Conservation (phyloP, 2,329 filamentous ascomycete genomes). For the Parastagonospora nodorum region DNA sequence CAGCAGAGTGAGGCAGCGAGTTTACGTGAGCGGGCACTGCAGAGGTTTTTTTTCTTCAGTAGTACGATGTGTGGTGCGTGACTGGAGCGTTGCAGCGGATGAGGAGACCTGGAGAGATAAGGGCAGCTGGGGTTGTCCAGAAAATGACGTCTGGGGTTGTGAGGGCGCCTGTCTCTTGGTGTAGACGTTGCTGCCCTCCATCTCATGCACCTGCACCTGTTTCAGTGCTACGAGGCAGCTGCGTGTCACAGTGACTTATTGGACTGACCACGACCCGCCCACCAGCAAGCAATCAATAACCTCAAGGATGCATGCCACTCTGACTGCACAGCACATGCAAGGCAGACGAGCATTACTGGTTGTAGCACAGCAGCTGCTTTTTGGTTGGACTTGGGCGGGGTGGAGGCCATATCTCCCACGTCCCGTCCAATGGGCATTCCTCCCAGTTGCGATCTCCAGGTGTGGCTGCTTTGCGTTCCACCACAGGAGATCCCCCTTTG, state of each 20-base stretch:
- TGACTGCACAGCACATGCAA: neutral
- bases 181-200: slow-evolving; percentile 2
- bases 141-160: too few species aligned
- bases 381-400: slow-evolving; percentile 8
- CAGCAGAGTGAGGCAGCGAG: neutral
- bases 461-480: slow-evolving; percentile 20
- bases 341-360: slow-evolving; percentile 1
- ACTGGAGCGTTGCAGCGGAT: too few species aligned
- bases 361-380: neutral
- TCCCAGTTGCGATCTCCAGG: slow-evolving; percentile 8
- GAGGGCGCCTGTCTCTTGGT: neutral
- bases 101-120: neutral
- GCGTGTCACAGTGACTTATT: slow-evolving; percentile 7
- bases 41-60: neutral
- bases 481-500: slow-evolving; percentile 12
- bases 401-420: slow-evolving; percentile 16
- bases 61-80: too few species aligned
- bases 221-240: slow-evolving; percentile 4
- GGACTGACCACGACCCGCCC: neutral
- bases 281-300: neutral
- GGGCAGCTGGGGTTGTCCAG: neutral
- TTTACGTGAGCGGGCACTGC: slow-evolving; percentile 12
- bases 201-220: slow-evolving; percentile 3
- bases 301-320: slow-evolving; percentile 1
- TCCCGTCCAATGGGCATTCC: slow-evolving; percentile 17